phyloP scores from a whole-genome alignment of 768 basidiomycete species.

The Infundibulicybe gibba region DNA sequence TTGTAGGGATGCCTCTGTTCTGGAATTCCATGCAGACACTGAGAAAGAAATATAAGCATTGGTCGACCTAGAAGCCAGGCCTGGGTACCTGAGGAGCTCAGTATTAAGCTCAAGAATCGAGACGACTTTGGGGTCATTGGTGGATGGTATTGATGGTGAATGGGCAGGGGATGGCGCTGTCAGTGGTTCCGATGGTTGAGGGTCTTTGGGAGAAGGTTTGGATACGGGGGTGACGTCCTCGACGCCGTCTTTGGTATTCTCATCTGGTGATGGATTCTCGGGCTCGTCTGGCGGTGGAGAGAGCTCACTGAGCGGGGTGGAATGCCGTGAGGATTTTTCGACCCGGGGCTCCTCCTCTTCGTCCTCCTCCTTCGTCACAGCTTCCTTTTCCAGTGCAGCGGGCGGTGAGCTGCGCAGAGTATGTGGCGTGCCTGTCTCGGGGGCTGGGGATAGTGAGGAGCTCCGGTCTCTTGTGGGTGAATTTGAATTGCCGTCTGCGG shows the following conservation, averaged over 20 bases:
- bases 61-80: constrained; percentile 1
- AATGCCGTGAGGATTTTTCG: constrained; percentile 44
- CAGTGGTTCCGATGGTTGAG: constrained; percentile 3
- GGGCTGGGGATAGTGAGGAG: constrained; percentile 57
- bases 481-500: constrained; percentile 20
- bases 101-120: constrained; percentile 64
- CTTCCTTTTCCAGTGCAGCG: constrained; percentile 7
- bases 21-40: constrained; percentile 67
- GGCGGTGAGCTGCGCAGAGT: constrained; percentile 16
- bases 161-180: background rate
- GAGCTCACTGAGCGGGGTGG: constrained; percentile 76
- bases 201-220: constrained; percentile 1
- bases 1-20: constrained; percentile 38
- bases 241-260: constrained; percentile 10
- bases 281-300: constrained; percentile 64
- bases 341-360: constrained; percentile 9
- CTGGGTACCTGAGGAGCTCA: constrained; percentile 62
- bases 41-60: constrained; percentile 4
- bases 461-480: constrained; percentile 38
- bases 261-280: constrained; percentile 24
- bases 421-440: constrained; percentile 38
- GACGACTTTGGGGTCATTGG: constrained; percentile 43
- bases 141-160: constrained; percentile 4
- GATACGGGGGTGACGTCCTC: constrained; percentile 6
- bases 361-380: constrained; percentile 20